phyloP scores from a whole-genome alignment of 2,329 filamentous ascomycete species.

The Calonectria pseudoturangicola region DNA sequence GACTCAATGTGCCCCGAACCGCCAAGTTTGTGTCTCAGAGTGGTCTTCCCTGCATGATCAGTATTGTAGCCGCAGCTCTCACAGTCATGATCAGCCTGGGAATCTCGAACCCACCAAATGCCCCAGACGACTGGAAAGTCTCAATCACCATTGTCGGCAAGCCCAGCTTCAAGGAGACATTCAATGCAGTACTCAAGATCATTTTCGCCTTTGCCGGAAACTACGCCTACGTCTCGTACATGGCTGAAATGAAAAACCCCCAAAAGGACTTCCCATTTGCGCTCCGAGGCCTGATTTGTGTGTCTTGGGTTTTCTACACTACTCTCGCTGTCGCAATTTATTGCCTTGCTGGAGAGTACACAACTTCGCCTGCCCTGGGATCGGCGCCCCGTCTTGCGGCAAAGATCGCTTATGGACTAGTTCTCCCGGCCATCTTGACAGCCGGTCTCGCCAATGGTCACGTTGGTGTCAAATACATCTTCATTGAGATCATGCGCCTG shows the following conservation, averaged over 20 bases:
- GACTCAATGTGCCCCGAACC: conserved; percentile 78
- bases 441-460: conserved; percentile 47
- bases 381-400: conserved; percentile 43
- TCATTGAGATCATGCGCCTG: conserved; percentile 44
- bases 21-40: conserved; percentile 63
- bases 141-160: conserved; percentile 38
- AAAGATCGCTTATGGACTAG: conserved; percentile 51
- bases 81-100: conserved; percentile 50
- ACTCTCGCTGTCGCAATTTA: conserved; percentile 45
- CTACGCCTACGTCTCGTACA: conserved; percentile 49
- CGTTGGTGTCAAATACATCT: conserved; percentile 50
- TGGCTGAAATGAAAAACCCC: conserved; percentile 51
- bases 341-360: conserved; percentile 46
- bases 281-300: conserved; percentile 38
- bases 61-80: conserved; percentile 48
- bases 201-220: conserved; percentile 51
- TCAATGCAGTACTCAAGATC: conserved; percentile 46
- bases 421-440: conserved; percentile 46
- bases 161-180: conserved; percentile 40
- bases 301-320: conserved; percentile 45
- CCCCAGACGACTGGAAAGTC: conserved; percentile 42
- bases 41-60: conserved; percentile 47
- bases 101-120: conserved; percentile 37
- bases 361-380: conserved; percentile 46
- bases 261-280: conserved; percentile 44